Conservation (phyloP, 441 rosid species). For the Macaranga tanarius region DNA sequence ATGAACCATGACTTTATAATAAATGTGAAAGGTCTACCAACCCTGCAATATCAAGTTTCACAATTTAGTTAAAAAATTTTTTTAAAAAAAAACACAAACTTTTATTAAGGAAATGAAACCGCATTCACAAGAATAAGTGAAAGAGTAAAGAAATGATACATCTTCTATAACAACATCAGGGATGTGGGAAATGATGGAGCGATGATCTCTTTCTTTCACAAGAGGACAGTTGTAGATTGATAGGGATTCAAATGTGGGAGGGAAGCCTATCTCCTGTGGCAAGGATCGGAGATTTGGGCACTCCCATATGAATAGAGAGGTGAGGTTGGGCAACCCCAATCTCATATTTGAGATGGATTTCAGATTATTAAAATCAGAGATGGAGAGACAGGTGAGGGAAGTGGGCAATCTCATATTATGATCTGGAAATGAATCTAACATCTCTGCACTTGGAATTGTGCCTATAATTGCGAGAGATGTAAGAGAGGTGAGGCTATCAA, state of each 20-base stretch:
- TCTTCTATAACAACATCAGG: not conserved
- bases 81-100: no score
- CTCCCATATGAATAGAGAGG: not conserved
- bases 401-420: no score
- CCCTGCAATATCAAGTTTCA: no score
- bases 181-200: constrained; percentile 17
- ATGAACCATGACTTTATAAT: no score
- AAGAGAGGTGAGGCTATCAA: constrained; percentile 24
- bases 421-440: constrained; percentile 25
- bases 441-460: not conserved
- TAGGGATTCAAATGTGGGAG: constrained; percentile 15
- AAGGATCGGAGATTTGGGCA: constrained; percentile 20
- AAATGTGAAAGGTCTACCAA: no score
- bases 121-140: no score
- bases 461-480: not conserved
- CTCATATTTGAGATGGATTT: no score
- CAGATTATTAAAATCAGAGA: constrained; percentile 3
- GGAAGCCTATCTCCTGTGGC: constrained; percentile 19
- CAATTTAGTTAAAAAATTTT: no score
- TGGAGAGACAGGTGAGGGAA: not conserved
- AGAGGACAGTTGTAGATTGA: not conserved
- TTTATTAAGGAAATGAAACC: no score
- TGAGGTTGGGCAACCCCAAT: constrained; percentile 10
- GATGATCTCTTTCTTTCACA: no score
- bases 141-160: no score